These are phyloP conservation scores for Pyronema domesticum DNA, from an alignment of 495 filamentous ascomycete genomes.

Conservation along the genomic window DNA sequence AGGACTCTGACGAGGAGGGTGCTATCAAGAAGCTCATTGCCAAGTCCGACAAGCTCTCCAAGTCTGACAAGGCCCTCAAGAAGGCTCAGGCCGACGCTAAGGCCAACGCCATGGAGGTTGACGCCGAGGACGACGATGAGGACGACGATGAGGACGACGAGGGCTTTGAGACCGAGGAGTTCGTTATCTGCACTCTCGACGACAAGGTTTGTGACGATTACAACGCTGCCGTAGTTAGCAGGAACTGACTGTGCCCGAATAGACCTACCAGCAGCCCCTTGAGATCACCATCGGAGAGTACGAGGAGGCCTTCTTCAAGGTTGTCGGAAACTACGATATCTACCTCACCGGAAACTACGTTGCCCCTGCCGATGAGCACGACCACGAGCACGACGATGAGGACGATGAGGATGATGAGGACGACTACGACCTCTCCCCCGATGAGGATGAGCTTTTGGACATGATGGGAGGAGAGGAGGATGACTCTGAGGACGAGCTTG, in stretches of 20 bases:
- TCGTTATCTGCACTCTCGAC: slow-evolving; percentile 86
- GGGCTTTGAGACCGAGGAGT: slow-evolving; percentile 59
- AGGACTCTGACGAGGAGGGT: slow-evolving; percentile 43
- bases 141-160: slow-evolving; percentile 43
- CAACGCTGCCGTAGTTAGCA: not conserved
- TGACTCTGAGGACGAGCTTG: slow-evolving; percentile 68
- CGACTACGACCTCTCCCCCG: slow-evolving; percentile 59
- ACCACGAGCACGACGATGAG: slow-evolving; percentile 37
- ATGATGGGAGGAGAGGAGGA: slow-evolving; percentile 38
- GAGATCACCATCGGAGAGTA: slow-evolving; percentile 74
- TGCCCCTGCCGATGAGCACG: slow-evolving; percentile 37
- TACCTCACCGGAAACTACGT: slow-evolving; percentile 94
- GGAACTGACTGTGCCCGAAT: slow-evolving; percentile 20
- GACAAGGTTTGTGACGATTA: slow-evolving; percentile 40
- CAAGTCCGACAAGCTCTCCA: slow-evolving; percentile 46
- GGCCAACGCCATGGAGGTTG: slow-evolving; percentile 55
- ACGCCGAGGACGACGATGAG: slow-evolving; percentile 33
- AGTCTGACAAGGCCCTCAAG: slow-evolving; percentile 32
- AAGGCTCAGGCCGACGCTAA: slow-evolving; percentile 52
- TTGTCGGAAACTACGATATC: slow-evolving; percentile 73
- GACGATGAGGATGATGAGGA: slow-evolving; percentile 45
- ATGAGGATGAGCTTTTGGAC: slow-evolving; percentile 51
- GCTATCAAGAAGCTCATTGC: slow-evolving; percentile 54
- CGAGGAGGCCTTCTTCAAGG: slow-evolving; percentile 79
- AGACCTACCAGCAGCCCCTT: slow-evolving; percentile 92